Evolutionary conservation across 2,329 filamentous ascomycete species (phyloP).

Genomic region (Rutstroemia sp.): DNA sequence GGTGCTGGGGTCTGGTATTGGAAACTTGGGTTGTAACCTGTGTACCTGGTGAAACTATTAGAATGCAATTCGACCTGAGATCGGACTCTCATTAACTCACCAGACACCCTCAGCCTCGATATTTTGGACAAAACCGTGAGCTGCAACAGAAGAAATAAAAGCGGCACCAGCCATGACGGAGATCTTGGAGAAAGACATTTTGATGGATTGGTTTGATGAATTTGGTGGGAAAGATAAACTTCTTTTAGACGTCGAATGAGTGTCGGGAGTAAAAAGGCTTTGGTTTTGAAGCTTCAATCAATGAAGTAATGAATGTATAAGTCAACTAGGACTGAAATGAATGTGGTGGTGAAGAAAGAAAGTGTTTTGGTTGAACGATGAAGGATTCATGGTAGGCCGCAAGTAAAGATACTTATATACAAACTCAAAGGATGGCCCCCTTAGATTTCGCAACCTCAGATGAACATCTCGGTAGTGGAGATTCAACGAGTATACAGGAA

Average conservation of each 20-base stretch:
- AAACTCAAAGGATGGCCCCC: neutral
- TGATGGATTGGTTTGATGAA: neutral
- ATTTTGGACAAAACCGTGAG: slow-evolving; percentile 2
- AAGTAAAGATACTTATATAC: slow-evolving; percentile 6
- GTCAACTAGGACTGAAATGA: slow-evolving; percentile 10
- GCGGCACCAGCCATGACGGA: slow-evolving; percentile 4
- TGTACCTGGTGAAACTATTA: neutral
- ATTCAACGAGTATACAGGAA: neutral
- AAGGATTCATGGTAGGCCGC: neutral
- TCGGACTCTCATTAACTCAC: neutral
- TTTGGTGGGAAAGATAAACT: neutral
- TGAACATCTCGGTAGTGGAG: neutral
- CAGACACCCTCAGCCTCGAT: slow-evolving; percentile 5
- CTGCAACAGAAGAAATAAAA: slow-evolving; percentile 3
- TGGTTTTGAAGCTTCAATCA: slow-evolving; percentile 5
- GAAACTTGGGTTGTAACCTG: slow-evolving; percentile 5
- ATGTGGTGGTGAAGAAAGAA: slow-evolving; percentile 8
- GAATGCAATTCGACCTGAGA: too few species aligned
- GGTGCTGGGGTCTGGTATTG: slow-evolving; percentile 25
- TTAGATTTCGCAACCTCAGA: neutral
- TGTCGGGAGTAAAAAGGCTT: neutral
- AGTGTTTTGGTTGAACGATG: slow-evolving; percentile 1
- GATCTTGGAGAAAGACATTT: slow-evolving; percentile 9
- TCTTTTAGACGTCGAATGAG: neutral
- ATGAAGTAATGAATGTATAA: slow-evolving; percentile 5